Percentiles rank a stretch among this genome's conserved stretches.
phyloP scores from a whole-genome alignment of 208 protist species.

The Wallacemonas rigidus region DNA sequence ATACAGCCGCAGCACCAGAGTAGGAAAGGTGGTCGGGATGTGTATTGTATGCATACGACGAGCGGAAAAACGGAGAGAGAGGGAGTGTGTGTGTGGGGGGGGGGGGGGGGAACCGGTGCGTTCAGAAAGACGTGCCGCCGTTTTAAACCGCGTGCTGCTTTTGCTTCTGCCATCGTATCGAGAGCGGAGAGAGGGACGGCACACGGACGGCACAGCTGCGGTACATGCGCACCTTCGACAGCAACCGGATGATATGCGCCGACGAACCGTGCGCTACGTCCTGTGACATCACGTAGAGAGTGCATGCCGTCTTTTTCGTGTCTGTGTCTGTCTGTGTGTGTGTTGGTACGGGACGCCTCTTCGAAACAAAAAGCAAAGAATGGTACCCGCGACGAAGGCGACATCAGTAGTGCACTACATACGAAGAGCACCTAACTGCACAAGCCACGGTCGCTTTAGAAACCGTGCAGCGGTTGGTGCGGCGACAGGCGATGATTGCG shows the following conservation, averaged over 20 bases:
- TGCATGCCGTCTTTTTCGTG: not conserved
- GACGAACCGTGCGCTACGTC: no score
- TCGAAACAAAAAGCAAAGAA: not conserved
- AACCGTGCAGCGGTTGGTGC: conserved; percentile 7
- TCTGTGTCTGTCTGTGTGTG: conserved; percentile 6
- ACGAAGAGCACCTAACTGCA: conserved; percentile 19
- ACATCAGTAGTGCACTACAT: not conserved
- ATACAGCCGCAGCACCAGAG: no score
- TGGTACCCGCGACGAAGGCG: not conserved
- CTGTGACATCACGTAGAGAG: no score
- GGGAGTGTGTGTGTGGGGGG: not conserved
- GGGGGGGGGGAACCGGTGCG: not conserved
- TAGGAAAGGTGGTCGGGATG: no score
- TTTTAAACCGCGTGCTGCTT: no score
- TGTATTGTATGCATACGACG: no score
- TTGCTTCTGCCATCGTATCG: no score
- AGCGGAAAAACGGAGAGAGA: not conserved
- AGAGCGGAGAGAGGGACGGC: no score
- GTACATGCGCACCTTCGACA: no score
- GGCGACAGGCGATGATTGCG: not conserved
- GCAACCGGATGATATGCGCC: no score
- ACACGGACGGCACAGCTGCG: no score
- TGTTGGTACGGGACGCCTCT: not conserved
- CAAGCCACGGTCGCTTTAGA: conserved; percentile 12
- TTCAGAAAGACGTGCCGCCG: no score